Evolutionary conservation across 2,329 filamentous ascomycete genomes (phyloP), one percentile per base, ranked within the genome.

Genomic region (Aspergillus calidoustus): DNA sequence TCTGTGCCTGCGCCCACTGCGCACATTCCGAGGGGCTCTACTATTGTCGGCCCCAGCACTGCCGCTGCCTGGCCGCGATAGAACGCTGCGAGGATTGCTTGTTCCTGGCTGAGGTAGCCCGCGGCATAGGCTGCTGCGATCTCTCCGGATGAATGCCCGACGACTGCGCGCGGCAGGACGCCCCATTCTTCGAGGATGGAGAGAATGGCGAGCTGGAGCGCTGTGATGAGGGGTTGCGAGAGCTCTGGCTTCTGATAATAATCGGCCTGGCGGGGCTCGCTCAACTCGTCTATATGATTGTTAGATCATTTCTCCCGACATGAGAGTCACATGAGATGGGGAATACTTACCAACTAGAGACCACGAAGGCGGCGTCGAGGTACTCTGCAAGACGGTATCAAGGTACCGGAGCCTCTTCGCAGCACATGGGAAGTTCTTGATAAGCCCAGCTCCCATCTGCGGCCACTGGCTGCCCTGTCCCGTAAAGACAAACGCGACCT

Each of bases 391-490:
- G 34, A 34, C 4, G 5, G 17, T 13, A 17, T 34, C 13, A 52
- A 34, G 6, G 11, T 31, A 38, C 3, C 6, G 8, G 7, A 19
- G 54, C 15, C 63, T 44, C 13, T 38, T 30, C 4, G 71, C 31
- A n/a, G 54, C 55, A 17, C 47, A 25, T 1, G 56, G 50, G 19
- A 68, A 64, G 15, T 30, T 30, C 13, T 58, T 34, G 11, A 71
- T 54, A 6, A 72, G 56, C 13, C 51, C 34, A 11, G 34, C 13
- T 9, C 64, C 68, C 69, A 71, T 70, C 8, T 44, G 30, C 4
- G 65, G 25, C 68, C 68, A 71, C 34, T 71, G 70, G 0, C 68
- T 64, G 4, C 70, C 70, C 41, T 72, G 69, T 0, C 69, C 69
- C 2, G 66, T 70, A 43, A 72, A 72, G 7, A 70, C 50, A 23